Percentiles rank a stretch among this genome's conserved stretches.
Conservation (phyloP, 129 eudicot species). For the Lactuca sativa region DNA sequence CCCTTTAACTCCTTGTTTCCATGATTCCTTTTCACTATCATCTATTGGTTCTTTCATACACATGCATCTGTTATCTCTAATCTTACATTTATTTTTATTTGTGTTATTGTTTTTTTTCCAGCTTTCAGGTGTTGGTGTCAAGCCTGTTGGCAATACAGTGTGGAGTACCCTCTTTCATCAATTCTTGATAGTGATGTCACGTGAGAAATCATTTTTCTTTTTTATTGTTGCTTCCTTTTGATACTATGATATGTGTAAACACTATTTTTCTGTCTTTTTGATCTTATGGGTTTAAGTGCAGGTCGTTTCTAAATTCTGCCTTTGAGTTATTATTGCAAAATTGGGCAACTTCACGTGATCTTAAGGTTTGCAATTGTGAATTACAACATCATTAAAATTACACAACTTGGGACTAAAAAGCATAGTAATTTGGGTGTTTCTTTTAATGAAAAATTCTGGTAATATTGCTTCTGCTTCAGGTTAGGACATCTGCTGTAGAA, state of each 20-base stretch:
- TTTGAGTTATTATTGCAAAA: constrained; percentile 92
- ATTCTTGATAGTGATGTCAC: constrained; percentile 85
- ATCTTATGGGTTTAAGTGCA: constrained; percentile 37
- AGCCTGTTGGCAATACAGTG: constrained; percentile 83
- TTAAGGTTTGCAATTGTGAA: constrained; percentile 56
- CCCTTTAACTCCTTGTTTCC: background rate
- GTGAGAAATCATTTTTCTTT: constrained; percentile 46
- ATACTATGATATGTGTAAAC: constrained; percentile 6
- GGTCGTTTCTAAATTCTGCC: constrained; percentile 94
- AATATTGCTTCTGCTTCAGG: constrained; percentile 45
- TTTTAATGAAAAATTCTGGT: background rate
- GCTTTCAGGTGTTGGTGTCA: constrained; percentile 99
- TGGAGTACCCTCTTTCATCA: constrained; percentile 60
- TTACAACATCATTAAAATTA: background rate
- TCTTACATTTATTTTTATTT: background rate
- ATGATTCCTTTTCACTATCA: background rate
- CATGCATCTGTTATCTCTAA: background rate
- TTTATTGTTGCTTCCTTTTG: constrained; percentile 22
- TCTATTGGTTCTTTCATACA: too few relatives aligned
- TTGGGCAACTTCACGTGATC: constrained; percentile 95
- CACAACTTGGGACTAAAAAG: background rate
- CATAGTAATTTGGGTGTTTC: too few relatives aligned
- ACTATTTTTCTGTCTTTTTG: constrained; percentile 23
- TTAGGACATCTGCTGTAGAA: constrained; percentile 78
- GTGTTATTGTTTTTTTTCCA: constrained; percentile 29